Conservation (phyloP, 2,329 filamentous ascomycete species). For the Talaromyces pinophilus region DNA sequence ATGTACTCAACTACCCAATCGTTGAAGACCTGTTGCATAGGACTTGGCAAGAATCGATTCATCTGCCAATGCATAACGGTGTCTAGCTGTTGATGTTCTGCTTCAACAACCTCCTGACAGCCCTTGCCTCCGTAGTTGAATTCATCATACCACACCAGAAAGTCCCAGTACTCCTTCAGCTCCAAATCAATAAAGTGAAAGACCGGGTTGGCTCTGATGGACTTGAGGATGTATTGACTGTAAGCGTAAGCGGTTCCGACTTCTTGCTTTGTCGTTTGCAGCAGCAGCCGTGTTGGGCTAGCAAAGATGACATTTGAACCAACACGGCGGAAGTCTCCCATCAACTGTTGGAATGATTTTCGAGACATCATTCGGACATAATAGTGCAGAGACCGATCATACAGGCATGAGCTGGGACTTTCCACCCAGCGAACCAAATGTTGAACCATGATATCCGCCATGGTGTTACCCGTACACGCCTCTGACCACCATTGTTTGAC, state of each 20-base stretch:
- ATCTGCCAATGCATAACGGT: constrained; percentile 99
- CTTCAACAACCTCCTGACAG: constrained; percentile 74
- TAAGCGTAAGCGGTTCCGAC: constrained; percentile 97
- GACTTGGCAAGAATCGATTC: constrained; percentile 77
- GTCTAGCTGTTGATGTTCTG: constrained; percentile 77
- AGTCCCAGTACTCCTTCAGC: constrained; percentile 99
- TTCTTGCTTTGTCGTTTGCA: constrained; percentile 95
- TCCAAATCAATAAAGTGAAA: constrained; percentile 98
- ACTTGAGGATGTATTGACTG: constrained; percentile 96
- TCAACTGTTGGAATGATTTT: constrained; percentile 94
- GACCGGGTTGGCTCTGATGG: constrained; percentile 89
- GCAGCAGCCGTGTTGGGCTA: constrained; percentile 79
- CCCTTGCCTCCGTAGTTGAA: constrained; percentile 98
- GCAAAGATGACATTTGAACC: constrained; percentile 97
- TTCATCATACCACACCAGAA: constrained; percentile 97
- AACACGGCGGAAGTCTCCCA: constrained; percentile 93
- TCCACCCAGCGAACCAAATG: constrained; percentile 98
- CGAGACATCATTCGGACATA: constrained; percentile 99
- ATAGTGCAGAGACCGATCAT: constrained; percentile 90
- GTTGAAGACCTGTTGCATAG: constrained; percentile 80
- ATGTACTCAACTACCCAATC: constrained; percentile 96
- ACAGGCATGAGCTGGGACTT: constrained; percentile 88
- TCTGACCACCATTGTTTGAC: constrained; percentile 98
- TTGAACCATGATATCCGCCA: constrained; percentile 97
- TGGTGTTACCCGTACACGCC: constrained; percentile 82